Evolutionary conservation across 331 rosid genomes (phyloP).

Genomic region (Rosa hybrid): DNA sequence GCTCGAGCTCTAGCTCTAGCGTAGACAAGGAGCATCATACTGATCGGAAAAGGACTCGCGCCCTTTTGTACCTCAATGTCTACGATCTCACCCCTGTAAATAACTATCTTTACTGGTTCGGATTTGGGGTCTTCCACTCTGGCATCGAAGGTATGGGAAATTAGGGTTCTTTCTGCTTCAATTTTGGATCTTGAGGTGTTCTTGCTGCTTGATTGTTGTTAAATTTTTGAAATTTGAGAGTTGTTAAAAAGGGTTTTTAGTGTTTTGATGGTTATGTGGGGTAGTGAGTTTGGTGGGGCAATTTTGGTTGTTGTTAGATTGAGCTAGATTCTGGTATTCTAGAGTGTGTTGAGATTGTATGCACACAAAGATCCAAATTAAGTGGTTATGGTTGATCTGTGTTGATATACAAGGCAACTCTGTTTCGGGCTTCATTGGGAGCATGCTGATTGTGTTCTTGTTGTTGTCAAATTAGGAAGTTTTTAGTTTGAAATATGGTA

Average conservation of each 20-base stretch:
- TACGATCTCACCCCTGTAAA: constrained; percentile 90
- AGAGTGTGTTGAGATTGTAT: background rate
- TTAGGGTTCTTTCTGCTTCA: background rate
- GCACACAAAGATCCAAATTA: background rate
- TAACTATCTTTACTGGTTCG: constrained; percentile 77
- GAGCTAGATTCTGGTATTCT: background rate
- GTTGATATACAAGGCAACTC: background rate
- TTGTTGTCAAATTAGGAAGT: background rate
- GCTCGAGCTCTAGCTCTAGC: constrained; percentile 32
- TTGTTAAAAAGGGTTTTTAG: background rate
- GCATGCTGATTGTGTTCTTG: background rate
- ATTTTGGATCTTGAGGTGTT: background rate
- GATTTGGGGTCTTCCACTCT: constrained; percentile 85
- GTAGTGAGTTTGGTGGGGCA: background rate
- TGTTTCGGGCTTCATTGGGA: background rate
- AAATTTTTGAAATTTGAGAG: background rate
- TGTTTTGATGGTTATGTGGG: background rate
- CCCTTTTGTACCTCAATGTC: constrained; percentile 77
- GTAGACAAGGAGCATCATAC: constrained; percentile 37
- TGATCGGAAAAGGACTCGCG: constrained; percentile 27
- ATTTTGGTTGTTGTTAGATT: background rate
- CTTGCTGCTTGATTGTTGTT: background rate
- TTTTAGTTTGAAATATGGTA: background rate
- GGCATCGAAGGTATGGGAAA: constrained; percentile 76
- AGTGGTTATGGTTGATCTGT: background rate